Percentiles rank a stretch among this genome's conserved stretches.
phyloP scores from a whole-genome alignment of 805 yeast species.

The Tetrapisispora namnaoensis region DNA sequence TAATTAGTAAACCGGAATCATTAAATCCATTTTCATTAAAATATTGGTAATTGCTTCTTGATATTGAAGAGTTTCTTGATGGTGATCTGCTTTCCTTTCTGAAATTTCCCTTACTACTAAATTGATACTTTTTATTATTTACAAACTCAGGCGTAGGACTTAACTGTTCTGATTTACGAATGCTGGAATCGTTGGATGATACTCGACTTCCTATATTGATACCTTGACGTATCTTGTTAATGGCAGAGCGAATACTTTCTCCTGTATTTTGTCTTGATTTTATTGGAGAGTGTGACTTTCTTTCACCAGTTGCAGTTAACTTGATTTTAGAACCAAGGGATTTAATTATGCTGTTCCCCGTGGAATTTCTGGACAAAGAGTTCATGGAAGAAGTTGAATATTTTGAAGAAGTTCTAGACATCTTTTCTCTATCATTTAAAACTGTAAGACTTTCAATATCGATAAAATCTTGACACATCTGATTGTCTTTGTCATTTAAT shows the following conservation, averaged over 20 bases:
- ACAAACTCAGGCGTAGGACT: neutral
- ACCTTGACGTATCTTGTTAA: constrained; percentile 12
- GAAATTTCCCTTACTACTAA: neutral
- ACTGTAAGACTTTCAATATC: neutral
- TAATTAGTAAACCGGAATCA: constrained; percentile 3
- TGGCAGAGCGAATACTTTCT: constrained; percentile 16
- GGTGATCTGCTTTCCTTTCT: neutral
- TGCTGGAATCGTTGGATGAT: neutral
- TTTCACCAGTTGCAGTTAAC: constrained; percentile 16
- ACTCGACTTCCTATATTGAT: constrained; percentile 6
- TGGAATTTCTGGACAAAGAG: constrained; percentile 2
- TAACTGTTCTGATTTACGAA: neutral
- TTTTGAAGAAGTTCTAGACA: neutral
- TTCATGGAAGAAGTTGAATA: neutral
- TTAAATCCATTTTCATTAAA: constrained; percentile 4
- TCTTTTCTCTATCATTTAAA: neutral
- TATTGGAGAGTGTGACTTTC: constrained; percentile 11
- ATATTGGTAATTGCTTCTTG: neutral
- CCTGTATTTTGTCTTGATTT: constrained; percentile 22
- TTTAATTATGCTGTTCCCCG: constrained; percentile 16
- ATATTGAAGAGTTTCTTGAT: neutral
- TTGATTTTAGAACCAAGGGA: constrained; percentile 12
- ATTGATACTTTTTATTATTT: neutral
- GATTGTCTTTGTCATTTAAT: neutral
- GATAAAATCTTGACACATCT: neutral